These are phyloP conservation scores for Boletus insuetus DNA, from an alignment of 768 basidiomycete genomes.

Conservation along the genomic window DNA sequence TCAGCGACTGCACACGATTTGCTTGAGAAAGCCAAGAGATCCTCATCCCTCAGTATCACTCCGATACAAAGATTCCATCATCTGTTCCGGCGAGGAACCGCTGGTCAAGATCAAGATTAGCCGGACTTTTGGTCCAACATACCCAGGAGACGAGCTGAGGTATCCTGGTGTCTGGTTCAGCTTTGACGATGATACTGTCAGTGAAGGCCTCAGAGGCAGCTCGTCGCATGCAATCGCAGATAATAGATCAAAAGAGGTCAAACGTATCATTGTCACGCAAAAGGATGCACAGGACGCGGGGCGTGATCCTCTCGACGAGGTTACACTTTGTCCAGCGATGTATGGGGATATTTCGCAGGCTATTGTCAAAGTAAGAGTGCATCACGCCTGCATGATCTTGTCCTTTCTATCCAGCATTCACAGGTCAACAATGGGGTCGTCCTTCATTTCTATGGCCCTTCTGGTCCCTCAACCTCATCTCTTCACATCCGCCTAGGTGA, in stretches of 20 bases:
- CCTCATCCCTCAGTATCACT: constrained; percentile 65
- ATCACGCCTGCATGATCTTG: not conserved
- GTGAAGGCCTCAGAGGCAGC: constrained; percentile 51
- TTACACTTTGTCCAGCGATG: constrained; percentile 63
- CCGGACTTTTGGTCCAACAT: constrained; percentile 79
- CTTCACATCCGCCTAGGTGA: constrained; percentile 64
- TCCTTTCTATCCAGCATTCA: not conserved
- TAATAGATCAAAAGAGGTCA: constrained; percentile 73
- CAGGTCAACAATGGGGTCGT: constrained; percentile 75
- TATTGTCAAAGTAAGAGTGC: constrained; percentile 55
- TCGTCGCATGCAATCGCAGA: constrained; percentile 38
- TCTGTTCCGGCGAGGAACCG: constrained; percentile 61
- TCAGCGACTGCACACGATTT: constrained; percentile 79
- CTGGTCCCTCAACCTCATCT: constrained; percentile 35
- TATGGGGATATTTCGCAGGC: constrained; percentile 66
- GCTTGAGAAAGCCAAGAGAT: constrained; percentile 63
- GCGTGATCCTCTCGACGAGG: constrained; percentile 72
- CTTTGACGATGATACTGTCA: constrained; percentile 71
- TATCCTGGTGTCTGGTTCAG: constrained; percentile 86
- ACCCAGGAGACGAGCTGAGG: constrained; percentile 69
- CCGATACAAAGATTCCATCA: constrained; percentile 60
- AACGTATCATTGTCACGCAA: constrained; percentile 70
- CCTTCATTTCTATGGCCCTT: constrained; percentile 62
- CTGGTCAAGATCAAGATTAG: constrained; percentile 65
- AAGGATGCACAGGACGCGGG: constrained; percentile 54